Evolutionary conservation across 2,329 filamentous ascomycete genomes (phyloP), one percentile per base, ranked within the genome.

Genomic region (Paramyrothecium sp.): DNA sequence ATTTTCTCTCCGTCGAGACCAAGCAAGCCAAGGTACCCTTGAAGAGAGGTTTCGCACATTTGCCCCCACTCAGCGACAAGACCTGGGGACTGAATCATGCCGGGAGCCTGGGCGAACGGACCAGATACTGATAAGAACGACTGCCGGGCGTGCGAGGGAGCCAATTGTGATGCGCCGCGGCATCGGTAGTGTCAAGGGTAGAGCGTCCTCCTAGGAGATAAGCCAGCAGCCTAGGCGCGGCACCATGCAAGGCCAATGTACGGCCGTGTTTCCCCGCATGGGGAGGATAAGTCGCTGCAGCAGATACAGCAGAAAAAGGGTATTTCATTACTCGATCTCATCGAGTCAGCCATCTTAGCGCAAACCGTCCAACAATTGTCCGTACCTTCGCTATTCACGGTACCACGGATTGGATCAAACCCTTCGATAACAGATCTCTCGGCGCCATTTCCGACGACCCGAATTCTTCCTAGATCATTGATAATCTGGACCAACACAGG

Each of bases 291-390:
- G 26, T 56, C 17, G n/a, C n/a, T 44, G 38, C 38, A 44, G 38
- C 38, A 19, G n/a, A 19, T 12, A n/a, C n/a, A n/a, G n/a, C n/a
- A n/a, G 13, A 12, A 44, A 44, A 44, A 16, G 38, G 38, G 22
- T 41, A 38, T 54, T 19, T 57, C 47, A 62, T 78, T 78, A 78
- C 75, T 76, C 72, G 71, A 78, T 77, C 68, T 65, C 68, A 77
- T 78, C 75, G 75, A 78, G 75, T 78, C 75, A 78, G 63, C 64
- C 13, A 10, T 51, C 41, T 57, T 44, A 30, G 26, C 26, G 26
- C 26, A 30, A 30, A 30, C 26, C 26, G 26, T 30, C 26, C 26
- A 10, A 30, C 26, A 30, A 30, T 30, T 30, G 10, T 30, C 26
- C 10, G n/a, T n/a, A n/a, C n/a, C n/a, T n/a, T n/a, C n/a, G n/a